Evolutionary conservation across 192 early-diverging fungal species (phyloP).

Genomic region (Lobosporangium transversale): DNA sequence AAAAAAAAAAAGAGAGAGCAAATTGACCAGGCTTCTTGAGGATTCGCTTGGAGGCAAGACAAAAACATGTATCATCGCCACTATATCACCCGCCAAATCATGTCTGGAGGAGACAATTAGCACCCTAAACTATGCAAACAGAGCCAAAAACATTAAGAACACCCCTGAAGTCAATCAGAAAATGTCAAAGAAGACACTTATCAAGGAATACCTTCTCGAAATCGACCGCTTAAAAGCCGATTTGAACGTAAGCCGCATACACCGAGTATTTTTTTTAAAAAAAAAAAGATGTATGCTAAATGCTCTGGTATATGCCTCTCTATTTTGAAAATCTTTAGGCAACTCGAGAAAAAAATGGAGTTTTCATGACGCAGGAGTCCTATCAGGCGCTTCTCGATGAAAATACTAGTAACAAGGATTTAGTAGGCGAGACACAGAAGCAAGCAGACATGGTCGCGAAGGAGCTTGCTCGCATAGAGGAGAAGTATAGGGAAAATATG

Average conservation of each 20-base stretch:
- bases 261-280: constrained; percentile 4
- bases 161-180: constrained; percentile 79
- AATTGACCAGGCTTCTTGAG: constrained; percentile 89
- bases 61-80: constrained; percentile 96
- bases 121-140: constrained; percentile 81
- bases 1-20: constrained; percentile 85
- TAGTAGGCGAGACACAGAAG: constrained; percentile 40
- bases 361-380: constrained; percentile 77
- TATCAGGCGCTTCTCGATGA: constrained; percentile 67
- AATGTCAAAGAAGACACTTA: constrained; percentile 84
- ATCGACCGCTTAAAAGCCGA: constrained; percentile 86
- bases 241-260: constrained; percentile 61
- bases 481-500: constrained; percentile 48
- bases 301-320: not conserved
- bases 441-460: constrained; percentile 28
- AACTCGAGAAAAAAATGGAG: constrained; percentile 84
- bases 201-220: constrained; percentile 81
- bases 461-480: constrained; percentile 49
- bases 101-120: constrained; percentile 76
- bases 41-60: constrained; percentile 92
- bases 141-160: constrained; percentile 83
- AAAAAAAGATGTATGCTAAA: not conserved
- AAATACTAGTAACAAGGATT: constrained; percentile 44
- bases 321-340: constrained; percentile 51
- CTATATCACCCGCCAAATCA: constrained; percentile 80